Evolutionary conservation across 495 filamentous ascomycete species (phyloP), one percentile per base, ranked within the genome.

Genomic region (Parathielavia hyrcaniae): DNA sequence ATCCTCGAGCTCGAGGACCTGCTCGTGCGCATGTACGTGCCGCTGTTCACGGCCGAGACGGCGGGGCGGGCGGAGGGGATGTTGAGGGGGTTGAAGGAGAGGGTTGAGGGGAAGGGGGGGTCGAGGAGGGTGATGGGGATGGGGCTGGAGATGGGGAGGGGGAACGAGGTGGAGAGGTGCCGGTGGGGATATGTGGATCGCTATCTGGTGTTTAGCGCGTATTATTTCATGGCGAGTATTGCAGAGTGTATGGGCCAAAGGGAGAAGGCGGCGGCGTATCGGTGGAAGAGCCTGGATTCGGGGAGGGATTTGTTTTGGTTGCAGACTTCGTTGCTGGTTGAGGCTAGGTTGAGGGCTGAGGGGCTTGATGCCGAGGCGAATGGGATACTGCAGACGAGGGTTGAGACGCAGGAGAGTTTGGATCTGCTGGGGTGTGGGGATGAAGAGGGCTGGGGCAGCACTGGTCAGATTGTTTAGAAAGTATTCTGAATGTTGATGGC

Each of bases 261-360:
- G 12, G 46, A 57, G 4, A 40, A 44, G 12, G 68, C 61, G 20
- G 57, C 30, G 17, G 45, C 41, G 9, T 51, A 58, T 4, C 32
- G 67, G 5, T 0, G 55, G 17, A 50, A 47, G 47, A 62, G 62
- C 16, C 35, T 70, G 30, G 51, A 55, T n/a, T 56, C 53, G 17
- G 47, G 50, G 17, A 65, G 40, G 44, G 68, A 71, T 57, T 10
- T 32, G 51, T 71, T 71, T 46, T 71, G 69, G 69, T 1, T 57
- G 35, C 69, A 69, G 60, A 71, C 65, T 2, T 53, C 69, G 5
- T 9, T 36, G 38, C 13, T 55, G 34, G 19, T 71, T 7, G 63
- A 68, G 55, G 47, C 59, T 26, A 60, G 63, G 52, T 20, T 71
- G 4, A 39, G 64, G 11, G 40, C 30, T 0, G 59, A 61, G 44